Percentiles rank a stretch among this genome's conserved stretches.
Conservation (phyloP, 2,329 filamentous ascomycete species). For the Neobulgaria alba region DNA sequence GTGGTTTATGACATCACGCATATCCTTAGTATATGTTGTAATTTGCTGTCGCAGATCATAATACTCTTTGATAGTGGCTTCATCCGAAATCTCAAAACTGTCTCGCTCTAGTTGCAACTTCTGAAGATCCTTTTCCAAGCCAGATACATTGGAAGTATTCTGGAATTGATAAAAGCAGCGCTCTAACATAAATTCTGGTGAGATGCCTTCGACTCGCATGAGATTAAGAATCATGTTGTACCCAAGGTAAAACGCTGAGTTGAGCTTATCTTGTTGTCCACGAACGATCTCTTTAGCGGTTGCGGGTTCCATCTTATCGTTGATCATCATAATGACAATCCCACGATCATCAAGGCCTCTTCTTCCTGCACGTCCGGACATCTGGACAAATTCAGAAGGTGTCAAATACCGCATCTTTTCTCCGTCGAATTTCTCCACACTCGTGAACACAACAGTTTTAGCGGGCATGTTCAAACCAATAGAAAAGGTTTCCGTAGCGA, state of each 20-base stretch:
- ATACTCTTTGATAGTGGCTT: conserved; percentile 86
- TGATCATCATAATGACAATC: conserved; percentile 99
- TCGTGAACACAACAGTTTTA: conserved; percentile 98
- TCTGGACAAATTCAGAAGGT: conserved; percentile 94
- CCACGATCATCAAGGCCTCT: conserved; percentile 94
- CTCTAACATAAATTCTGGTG: conserved; percentile 97
- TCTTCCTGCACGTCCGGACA: conserved; percentile 95
- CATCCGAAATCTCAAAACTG: conserved; percentile 71
- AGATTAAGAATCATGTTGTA: conserved; percentile 99
- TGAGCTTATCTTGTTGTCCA: conserved; percentile 92
- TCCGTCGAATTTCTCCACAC: conserved; percentile 92
- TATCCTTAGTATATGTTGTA: conserved; percentile 75
- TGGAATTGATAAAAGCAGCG: conserved; percentile 98
- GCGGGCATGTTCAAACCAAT: conserved; percentile 99
- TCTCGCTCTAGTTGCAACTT: conserved; percentile 69
- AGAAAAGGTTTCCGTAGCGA: conserved; percentile 97
- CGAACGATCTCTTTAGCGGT: conserved; percentile 94
- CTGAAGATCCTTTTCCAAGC: conserved; percentile 74
- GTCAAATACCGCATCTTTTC: conserved; percentile 73
- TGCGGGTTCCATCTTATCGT: conserved; percentile 89
- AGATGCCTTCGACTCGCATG: conserved; percentile 97
- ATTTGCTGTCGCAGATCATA: conserved; percentile 83
- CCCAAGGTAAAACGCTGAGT: conserved; percentile 93
- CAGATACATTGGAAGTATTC: conserved; percentile 79
- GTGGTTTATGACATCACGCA: conserved; percentile 85